phyloP scores from a whole-genome alignment of 2,329 filamentous ascomycete species.

The Colletotrichum scovillei region DNA sequence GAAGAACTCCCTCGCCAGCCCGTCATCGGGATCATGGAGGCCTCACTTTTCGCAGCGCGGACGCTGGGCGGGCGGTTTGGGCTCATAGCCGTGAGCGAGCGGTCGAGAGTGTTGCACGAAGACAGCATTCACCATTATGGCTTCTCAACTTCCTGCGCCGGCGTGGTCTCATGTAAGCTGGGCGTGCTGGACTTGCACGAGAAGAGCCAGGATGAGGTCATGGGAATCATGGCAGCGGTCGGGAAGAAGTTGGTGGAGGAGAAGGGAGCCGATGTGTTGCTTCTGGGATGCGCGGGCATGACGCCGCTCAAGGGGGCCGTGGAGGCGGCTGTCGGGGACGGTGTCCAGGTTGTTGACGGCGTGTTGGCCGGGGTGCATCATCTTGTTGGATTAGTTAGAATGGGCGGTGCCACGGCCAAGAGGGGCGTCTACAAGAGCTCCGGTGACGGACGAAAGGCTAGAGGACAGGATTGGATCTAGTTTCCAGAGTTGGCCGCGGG shows the following conservation, averaged over 20 bases:
- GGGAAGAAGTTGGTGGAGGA: constrained; percentile 22
- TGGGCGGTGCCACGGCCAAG: constrained; percentile 26
- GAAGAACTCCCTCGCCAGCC: constrained; percentile 45
- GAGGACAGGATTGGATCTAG: constrained; percentile 28
- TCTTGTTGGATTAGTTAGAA: constrained; percentile 19
- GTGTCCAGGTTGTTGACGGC: constrained; percentile 24
- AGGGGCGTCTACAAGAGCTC: constrained; percentile 25
- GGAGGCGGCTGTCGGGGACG: constrained; percentile 21
- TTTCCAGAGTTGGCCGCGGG: not conserved
- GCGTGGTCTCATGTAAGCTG: constrained; percentile 19
- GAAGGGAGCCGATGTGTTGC: constrained; percentile 18
- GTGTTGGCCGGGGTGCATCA: constrained; percentile 28
- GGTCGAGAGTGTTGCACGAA: constrained; percentile 21
- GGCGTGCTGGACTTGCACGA: constrained; percentile 29
- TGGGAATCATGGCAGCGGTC: constrained; percentile 23
- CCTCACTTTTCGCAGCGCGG: constrained; percentile 46
- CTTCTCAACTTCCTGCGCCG: constrained; percentile 22
- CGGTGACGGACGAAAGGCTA: constrained; percentile 21
- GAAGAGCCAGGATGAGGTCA: constrained; percentile 30
- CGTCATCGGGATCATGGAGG: constrained; percentile 89
- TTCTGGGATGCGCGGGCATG: constrained; percentile 27
- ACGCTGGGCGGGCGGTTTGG: constrained; percentile 26
- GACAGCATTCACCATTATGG: constrained; percentile 34
- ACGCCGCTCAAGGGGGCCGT: constrained; percentile 28
- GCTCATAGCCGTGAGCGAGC: constrained; percentile 21